These are phyloP conservation scores for Diophrys sp. DNA, from an alignment of 73 alveolate species.

Conservation along the genomic window DNA sequence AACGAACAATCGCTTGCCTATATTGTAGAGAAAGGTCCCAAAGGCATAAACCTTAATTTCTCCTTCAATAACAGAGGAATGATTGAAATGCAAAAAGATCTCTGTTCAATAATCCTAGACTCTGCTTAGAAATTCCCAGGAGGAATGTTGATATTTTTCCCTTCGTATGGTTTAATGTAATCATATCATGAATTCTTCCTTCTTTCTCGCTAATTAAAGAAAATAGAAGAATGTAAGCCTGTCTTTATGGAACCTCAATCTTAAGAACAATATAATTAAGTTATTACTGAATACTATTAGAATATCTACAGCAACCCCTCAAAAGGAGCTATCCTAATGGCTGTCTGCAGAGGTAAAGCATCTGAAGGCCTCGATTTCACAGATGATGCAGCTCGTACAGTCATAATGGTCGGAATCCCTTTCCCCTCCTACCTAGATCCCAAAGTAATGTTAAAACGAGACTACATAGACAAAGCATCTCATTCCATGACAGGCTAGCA, in stretches of 20 bases:
- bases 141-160: constrained; percentile 86
- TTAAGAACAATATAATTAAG: constrained; percentile 34
- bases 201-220: constrained; percentile 14
- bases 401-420: constrained; percentile 92
- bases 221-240: constrained; percentile 45
- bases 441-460: constrained; percentile 66
- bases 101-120: too few species aligned
- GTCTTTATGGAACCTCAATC: constrained; percentile 50
- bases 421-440: constrained; percentile 83
- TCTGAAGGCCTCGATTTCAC: constrained; percentile 94
- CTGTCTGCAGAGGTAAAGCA: constrained; percentile 93
- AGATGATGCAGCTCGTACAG: constrained; percentile 92
- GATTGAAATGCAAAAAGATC: too few species aligned
- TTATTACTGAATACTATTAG: constrained; percentile 29
- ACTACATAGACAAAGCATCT: constrained; percentile 43
- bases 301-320: too few species aligned
- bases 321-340: constrained; percentile 83
- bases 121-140: too few species aligned
- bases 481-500: constrained; percentile 71
- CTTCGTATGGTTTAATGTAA: constrained; percentile 69
- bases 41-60: too few species aligned
- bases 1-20: too few species aligned
- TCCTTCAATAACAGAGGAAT: too few species aligned
- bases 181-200: constrained; percentile 60
- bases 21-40: too few species aligned